These are phyloP conservation scores for Paraphaeosphaeria sporulosa DNA, from an alignment of 2,329 filamentous ascomycete genomes.

Conservation along the genomic window DNA sequence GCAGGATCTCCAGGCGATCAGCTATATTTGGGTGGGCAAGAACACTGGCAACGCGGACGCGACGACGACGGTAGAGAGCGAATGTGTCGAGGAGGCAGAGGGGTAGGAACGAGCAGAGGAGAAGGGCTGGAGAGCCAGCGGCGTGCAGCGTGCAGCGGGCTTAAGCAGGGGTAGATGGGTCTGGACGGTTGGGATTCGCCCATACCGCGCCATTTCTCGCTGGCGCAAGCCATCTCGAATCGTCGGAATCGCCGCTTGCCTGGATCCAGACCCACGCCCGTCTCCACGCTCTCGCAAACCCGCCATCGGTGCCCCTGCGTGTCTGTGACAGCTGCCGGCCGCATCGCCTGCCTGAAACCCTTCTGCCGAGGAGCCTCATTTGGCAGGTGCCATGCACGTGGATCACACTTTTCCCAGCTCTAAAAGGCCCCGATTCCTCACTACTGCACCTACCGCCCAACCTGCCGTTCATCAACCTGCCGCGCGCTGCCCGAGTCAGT, in stretches of 20 bases:
- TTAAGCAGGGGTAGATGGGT: slow-evolving; percentile 10
- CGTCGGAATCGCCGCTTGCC: slow-evolving; percentile 16
- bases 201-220: slow-evolving; percentile 2
- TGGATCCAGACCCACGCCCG: slow-evolving; percentile 10
- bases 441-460: background rate
- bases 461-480: slow-evolving; percentile 2
- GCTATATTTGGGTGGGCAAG: slow-evolving; percentile 12
- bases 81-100: slow-evolving; percentile 17
- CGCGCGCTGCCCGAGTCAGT: slow-evolving; percentile 9
- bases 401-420: background rate
- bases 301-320: background rate
- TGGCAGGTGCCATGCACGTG: slow-evolving; percentile 11
- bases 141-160: slow-evolving; percentile 14
- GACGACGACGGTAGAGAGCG: slow-evolving; percentile 9
- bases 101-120: slow-evolving; percentile 17
- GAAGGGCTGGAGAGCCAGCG: slow-evolving; percentile 15
- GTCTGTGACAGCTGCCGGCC: background rate
- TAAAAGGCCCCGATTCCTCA: background rate
- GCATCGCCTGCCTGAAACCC: background rate
- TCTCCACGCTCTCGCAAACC: slow-evolving; percentile 3
- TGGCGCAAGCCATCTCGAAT: slow-evolving; percentile 14
- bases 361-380: background rate
- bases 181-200: slow-evolving; percentile 8
- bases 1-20: background rate
- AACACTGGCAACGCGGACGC: slow-evolving; percentile 3